Conservation (phyloP, 179 eudicot species). For the Vitellaria paradoxa region DNA sequence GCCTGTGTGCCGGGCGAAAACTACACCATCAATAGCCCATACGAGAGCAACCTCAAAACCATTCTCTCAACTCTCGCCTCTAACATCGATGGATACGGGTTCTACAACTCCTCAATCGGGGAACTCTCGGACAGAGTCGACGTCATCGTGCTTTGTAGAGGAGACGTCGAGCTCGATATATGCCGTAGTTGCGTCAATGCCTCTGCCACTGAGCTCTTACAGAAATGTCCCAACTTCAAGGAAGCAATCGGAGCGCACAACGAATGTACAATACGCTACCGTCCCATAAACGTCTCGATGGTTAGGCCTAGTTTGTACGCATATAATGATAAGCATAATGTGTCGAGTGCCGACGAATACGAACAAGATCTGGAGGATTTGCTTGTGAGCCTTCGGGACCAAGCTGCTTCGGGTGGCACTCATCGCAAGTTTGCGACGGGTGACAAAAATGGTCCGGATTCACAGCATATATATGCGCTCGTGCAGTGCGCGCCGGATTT, state of each 20-base stretch:
- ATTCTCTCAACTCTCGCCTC: too few relatives aligned
- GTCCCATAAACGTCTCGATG: conserved; percentile 10
- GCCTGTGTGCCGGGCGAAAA: too few relatives aligned
- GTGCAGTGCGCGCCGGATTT: conserved; percentile 53
- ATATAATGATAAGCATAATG: background rate
- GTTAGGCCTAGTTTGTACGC: background rate
- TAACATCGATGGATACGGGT: too few relatives aligned
- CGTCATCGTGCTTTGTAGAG: too few relatives aligned
- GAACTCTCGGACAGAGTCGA: too few relatives aligned
- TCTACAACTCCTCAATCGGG: too few relatives aligned
- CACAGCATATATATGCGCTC: conserved; percentile 20
- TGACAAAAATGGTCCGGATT: conserved; percentile 11
- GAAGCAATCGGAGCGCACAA: conserved; percentile 4
- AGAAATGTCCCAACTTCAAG: too few relatives aligned
- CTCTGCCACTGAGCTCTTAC: too few relatives aligned
- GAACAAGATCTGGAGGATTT: conserved; percentile 9
- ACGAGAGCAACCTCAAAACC: too few relatives aligned
- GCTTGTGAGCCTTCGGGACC: conserved; percentile 16
- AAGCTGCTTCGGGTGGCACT: conserved; percentile 39
- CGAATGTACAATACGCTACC: conserved; percentile 22
- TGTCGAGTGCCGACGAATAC: background rate
- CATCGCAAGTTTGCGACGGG: conserved; percentile 33
- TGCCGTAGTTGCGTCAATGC: too few relatives aligned
- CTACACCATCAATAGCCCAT: too few relatives aligned
- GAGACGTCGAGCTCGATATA: too few relatives aligned